These are phyloP conservation scores for Stephanodiscus triporus DNA, from an alignment of 108 stramenopile genomes.

Conservation along the genomic window DNA sequence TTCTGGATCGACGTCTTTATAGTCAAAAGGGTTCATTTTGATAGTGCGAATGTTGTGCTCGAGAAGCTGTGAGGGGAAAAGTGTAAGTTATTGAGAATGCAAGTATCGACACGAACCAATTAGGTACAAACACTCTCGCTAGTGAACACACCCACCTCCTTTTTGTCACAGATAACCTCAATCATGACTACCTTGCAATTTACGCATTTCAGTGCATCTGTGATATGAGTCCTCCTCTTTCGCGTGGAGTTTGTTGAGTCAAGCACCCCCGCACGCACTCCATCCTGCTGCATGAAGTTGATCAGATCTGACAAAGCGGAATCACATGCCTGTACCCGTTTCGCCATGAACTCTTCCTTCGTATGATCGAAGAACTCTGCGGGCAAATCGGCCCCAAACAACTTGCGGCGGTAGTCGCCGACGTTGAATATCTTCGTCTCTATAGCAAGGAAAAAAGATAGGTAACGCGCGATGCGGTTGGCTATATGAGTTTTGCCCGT, in stretches of 20 bases:
- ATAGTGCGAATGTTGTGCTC: conserved; percentile 88
- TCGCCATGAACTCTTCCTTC: conserved; percentile 69
- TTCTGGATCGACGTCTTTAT: conserved; percentile 74
- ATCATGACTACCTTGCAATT: conserved; percentile 88
- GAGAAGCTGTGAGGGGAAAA: conserved; percentile 49
- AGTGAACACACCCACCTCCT: conserved; percentile 52
- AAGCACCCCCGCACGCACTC: conserved; percentile 92
- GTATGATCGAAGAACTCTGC: conserved; percentile 93
- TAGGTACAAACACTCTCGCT: background rate
- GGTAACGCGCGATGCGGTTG: conserved; percentile 91
- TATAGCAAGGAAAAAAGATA: conserved; percentile 92
- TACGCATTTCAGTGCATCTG: conserved; percentile 45
- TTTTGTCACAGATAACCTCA: conserved; percentile 89
- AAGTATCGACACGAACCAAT: background rate
- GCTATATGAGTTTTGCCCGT: conserved; percentile 98
- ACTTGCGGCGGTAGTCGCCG: conserved; percentile 88
- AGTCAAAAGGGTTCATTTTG: conserved; percentile 90
- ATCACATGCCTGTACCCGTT: conserved; percentile 78
- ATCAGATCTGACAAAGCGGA: conserved; percentile 90
- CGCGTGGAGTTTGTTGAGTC: conserved; percentile 96
- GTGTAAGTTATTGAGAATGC: background rate
- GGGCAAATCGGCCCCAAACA: conserved; percentile 80
- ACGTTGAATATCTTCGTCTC: conserved; percentile 93
- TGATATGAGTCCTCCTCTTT: conserved; percentile 71
- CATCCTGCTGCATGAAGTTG: conserved; percentile 75